A percentile compares a stretch with the other conserved stretches of the same genome.
phyloP scores from a whole-genome alignment of 441 rosid species.

The Cnidoscolus chayamansa region DNA sequence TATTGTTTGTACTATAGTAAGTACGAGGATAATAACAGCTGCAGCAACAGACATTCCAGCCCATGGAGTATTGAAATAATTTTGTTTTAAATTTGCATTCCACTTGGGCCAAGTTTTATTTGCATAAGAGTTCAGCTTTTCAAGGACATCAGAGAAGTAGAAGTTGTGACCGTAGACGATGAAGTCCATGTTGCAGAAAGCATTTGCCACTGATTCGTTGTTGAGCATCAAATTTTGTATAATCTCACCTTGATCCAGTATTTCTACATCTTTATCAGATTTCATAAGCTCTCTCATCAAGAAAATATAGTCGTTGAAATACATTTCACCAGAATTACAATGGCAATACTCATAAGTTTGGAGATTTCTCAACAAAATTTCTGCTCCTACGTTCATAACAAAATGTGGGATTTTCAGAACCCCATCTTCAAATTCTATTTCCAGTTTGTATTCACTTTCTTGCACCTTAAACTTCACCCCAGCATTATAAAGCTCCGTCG shows the following conservation, averaged over 20 bases:
- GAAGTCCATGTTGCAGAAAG: background rate
- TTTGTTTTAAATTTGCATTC: background rate
- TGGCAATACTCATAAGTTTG: slow-evolving; percentile 5
- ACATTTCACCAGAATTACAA: background rate
- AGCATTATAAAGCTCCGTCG: slow-evolving; percentile 7
- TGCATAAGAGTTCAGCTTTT: background rate
- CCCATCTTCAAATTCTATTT: slow-evolving; percentile 11
- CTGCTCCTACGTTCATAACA: background rate
- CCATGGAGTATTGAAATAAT: slow-evolving; percentile 18
- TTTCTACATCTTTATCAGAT: slow-evolving; percentile 12
- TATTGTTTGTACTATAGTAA: slow-evolving; percentile 9
- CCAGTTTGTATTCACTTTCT: background rate
- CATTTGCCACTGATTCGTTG: background rate
- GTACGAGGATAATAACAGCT: slow-evolving; percentile 9
- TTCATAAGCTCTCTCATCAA: background rate
- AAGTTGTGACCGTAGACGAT: background rate
- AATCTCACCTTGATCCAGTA: slow-evolving; percentile 10
- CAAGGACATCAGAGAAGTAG: background rate
- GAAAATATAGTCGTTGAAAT: slow-evolving; percentile 2
- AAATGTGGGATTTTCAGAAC: slow-evolving; percentile 14
- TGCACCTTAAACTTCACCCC: slow-evolving; percentile 17
- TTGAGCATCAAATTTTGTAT: slow-evolving; percentile 3
- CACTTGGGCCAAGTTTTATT: background rate
- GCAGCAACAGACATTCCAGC: slow-evolving; percentile 9
- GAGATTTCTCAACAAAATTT: slow-evolving; percentile 16